Evolutionary conservation across 805 yeast species (phyloP).

Genomic region (Candida vartiovaarae): DNA sequence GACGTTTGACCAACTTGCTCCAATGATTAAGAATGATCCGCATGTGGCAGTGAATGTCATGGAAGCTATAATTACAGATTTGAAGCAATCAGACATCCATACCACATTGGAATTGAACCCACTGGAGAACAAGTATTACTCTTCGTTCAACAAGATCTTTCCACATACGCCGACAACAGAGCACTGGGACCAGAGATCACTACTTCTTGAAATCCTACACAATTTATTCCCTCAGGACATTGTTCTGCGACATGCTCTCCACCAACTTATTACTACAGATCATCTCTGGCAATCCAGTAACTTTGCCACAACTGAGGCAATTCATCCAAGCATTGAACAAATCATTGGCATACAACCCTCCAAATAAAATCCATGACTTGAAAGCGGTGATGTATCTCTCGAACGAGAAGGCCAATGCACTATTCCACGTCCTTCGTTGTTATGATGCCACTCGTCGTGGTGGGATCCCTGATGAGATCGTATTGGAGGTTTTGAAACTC

Average conservation of each 20-base stretch:
- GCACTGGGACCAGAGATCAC: constrained; percentile 13
- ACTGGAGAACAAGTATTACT: background rate
- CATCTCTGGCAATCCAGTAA: constrained; percentile 12
- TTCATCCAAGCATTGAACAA: constrained; percentile 3
- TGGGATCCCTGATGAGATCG: constrained; percentile 8
- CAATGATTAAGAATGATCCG: constrained; percentile 3
- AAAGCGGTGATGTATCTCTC: constrained; percentile 1
- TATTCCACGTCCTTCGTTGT: constrained; percentile 9
- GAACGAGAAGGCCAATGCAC: constrained; percentile 3
- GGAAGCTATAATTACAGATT: constrained; percentile 1
- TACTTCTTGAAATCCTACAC: constrained; percentile 9
- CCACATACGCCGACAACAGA: constrained; percentile 14
- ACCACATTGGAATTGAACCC: background rate
- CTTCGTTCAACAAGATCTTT: constrained; percentile 7
- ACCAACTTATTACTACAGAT: constrained; percentile 10
- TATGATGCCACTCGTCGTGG: constrained; percentile 8
- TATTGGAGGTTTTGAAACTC: constrained; percentile 13
- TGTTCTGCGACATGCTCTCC: constrained; percentile 3
- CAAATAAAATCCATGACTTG: constrained; percentile 1
- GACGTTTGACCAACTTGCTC: background rate
- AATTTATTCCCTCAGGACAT: constrained; percentile 7
- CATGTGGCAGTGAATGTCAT: constrained; percentile 5
- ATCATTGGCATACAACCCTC: constrained; percentile 6
- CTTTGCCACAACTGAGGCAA: constrained; percentile 6
- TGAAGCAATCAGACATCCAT: constrained; percentile 2